Evolutionary conservation across 345 rosid genomes (phyloP), one percentile per base, ranked within the genome.

Genomic region (Ceriops zippeliana): DNA sequence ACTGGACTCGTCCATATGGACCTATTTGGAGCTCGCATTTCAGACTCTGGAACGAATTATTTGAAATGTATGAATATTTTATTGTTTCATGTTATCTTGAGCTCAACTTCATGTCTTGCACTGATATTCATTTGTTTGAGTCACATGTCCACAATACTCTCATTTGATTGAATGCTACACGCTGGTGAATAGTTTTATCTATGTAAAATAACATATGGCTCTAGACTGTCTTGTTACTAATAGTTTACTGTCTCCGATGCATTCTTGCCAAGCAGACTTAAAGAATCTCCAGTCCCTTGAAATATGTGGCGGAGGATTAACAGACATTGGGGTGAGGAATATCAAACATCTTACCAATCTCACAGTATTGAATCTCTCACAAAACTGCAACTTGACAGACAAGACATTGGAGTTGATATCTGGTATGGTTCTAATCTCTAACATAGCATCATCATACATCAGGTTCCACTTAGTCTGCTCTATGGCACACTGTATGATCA

Each of bases 231-330:
- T 42, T 42, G 49, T 42, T 42, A 1, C 49, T 42, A 42, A 42
- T 13, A 15, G 4, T 42, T 42, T 0, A 9, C 17, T 42, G 49
- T 42, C 19, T 3, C 49, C 49, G 19, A 20, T 71, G 26, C 54
- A 65, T 27, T 35, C 35, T 32, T 30, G 34, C 42, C 22, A 52
- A 63, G 70, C 76, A 93, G 98, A 85, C 73, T 83, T 90, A 64
- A 93, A 89, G 87, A 89, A 89, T 62, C 83, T 93, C 68, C 77
- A 76, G 68, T 89, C 92, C 58, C 77, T 93, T 78, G 97, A 93
- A 79, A 93, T 93, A 72, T 93, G 98, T 56, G 95, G 97, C 20
- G 98, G 98, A 75, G 92, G 95, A 75, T 77, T 93, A 78, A 89
- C 96, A n/a, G 97, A 93, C 85, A 85, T 91, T 59, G 97, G 97